A percentile compares a stretch with the other conserved stretches of the same genome.
Conservation (phyloP, 2,329 filamentous ascomycete species). For the Cladosporium sp. region DNA sequence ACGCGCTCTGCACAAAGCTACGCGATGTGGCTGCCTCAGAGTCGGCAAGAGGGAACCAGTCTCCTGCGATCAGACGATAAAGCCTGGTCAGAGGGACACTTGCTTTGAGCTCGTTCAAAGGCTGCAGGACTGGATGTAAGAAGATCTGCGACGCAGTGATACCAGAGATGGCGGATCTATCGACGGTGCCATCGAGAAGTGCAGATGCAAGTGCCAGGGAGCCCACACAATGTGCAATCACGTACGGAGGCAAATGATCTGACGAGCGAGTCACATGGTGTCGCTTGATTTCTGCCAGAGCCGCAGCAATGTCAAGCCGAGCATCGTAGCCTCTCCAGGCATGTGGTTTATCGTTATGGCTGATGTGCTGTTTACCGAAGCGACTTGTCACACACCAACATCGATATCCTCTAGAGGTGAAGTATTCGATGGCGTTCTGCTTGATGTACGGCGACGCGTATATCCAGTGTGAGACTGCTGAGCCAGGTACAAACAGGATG, state of each 20-base stretch:
- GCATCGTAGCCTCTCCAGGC: slow-evolving; percentile 58
- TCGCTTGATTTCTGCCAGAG: slow-evolving; percentile 50
- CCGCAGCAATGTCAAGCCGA: slow-evolving; percentile 56
- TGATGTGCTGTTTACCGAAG: slow-evolving; percentile 43
- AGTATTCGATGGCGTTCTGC: slow-evolving; percentile 62
- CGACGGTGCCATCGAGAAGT: slow-evolving; percentile 60
- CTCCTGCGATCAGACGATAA: slow-evolving; percentile 41
- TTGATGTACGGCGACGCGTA: slow-evolving; percentile 60
- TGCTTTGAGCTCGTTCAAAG: slow-evolving; percentile 40
- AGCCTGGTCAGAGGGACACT: slow-evolving; percentile 49
- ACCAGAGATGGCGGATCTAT: slow-evolving; percentile 53
- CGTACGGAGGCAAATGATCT: slow-evolving; percentile 46
- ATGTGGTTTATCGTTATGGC: slow-evolving; percentile 34
- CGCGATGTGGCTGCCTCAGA: slow-evolving; percentile 49
- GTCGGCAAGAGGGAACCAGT: slow-evolving; percentile 52
- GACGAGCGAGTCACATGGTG: slow-evolving; percentile 7
- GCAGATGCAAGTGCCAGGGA: slow-evolving; percentile 56
- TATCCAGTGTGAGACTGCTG: slow-evolving; percentile 60
- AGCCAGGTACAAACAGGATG: slow-evolving; percentile 60
- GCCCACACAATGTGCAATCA: slow-evolving; percentile 61
- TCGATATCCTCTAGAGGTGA: slow-evolving; percentile 57
- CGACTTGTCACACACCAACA: slow-evolving; percentile 57
- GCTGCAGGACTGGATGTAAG: background rate
- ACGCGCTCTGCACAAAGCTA: slow-evolving; percentile 26
- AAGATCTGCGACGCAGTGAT: slow-evolving; percentile 52